These are phyloP conservation scores for Ligustrum vulgare DNA, from an alignment of 257 asterid species.

Conservation along the genomic window DNA sequence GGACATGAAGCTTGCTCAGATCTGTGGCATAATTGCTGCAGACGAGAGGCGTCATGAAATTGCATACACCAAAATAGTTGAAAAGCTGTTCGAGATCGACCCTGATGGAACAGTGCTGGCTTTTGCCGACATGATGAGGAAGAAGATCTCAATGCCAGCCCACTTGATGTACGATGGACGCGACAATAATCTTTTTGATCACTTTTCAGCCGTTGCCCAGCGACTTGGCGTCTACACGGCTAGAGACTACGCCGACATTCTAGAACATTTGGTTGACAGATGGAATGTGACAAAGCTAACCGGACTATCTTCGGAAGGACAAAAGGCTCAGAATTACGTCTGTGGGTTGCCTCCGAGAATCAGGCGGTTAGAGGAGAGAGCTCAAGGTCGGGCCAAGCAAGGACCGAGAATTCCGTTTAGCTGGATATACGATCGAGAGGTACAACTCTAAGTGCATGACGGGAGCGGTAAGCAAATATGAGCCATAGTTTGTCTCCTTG, in stretches of 20 bases:
- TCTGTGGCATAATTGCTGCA: slow-evolving; percentile 72
- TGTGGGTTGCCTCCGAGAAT: slow-evolving; percentile 68
- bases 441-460: slow-evolving; percentile 47
- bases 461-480: slow-evolving; percentile 18
- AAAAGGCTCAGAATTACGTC: slow-evolving; percentile 69
- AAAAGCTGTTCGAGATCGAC: slow-evolving; percentile 74
- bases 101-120: slow-evolving; percentile 70
- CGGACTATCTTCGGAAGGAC: slow-evolving; percentile 61
- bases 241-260: slow-evolving; percentile 68
- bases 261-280: slow-evolving; percentile 64
- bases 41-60: slow-evolving; percentile 89
- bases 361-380: slow-evolving; percentile 68
- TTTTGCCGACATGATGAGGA: slow-evolving; percentile 83
- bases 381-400: slow-evolving; percentile 57
- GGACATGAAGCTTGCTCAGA: slow-evolving; percentile 70
- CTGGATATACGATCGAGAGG: slow-evolving; percentile 69
- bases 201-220: slow-evolving; percentile 76
- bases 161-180: slow-evolving; percentile 84
- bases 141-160: slow-evolving; percentile 83
- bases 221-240: slow-evolving; percentile 72
- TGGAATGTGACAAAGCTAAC: slow-evolving; percentile 63
- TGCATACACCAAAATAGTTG: slow-evolving; percentile 76
- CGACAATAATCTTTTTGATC: slow-evolving; percentile 59
- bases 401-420: slow-evolving; percentile 52
- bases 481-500: slow-evolving; percentile 11